These are phyloP conservation scores for Dioszegia hungarica DNA, from an alignment of 768 basidiomycete species.

Conservation along the genomic window DNA sequence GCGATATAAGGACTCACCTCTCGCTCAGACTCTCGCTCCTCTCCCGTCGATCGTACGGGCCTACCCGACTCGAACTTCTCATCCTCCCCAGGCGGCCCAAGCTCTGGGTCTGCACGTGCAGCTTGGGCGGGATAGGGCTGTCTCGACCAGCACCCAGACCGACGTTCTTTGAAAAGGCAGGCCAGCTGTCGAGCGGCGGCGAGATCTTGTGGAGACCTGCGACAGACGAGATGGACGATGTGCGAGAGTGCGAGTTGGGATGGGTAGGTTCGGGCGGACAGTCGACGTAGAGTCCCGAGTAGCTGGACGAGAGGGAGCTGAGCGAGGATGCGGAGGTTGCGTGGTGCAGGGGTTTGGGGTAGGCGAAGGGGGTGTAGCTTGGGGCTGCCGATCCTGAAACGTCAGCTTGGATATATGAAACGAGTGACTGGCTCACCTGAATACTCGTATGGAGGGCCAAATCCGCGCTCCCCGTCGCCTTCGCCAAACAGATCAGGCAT, in stretches of 20 bases:
- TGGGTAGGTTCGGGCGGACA: constrained; percentile 6
- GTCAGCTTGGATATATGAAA: no score
- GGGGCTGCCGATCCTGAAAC: background rate
- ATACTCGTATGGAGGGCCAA: background rate
- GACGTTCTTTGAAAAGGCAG: background rate
- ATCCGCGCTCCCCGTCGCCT: background rate
- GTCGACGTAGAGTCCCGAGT: constrained; percentile 14
- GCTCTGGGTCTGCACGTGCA: constrained; percentile 22
- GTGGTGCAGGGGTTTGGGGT: background rate
- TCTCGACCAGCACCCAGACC: no score
- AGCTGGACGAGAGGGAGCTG: constrained; percentile 16
- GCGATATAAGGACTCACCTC: constrained; percentile 5
- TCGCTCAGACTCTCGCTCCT: constrained; percentile 22
- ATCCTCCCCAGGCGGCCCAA: constrained; percentile 13
- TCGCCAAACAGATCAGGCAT: constrained; percentile 2
- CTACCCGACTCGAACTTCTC: constrained; percentile 16
- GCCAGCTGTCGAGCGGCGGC: background rate
- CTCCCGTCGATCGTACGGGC: constrained; percentile 20
- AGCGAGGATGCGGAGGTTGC: constrained; percentile 1
- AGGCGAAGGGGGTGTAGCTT: background rate
- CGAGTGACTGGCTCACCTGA: background rate
- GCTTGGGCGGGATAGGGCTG: constrained; percentile 3
- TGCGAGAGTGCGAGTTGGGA: constrained; percentile 13
- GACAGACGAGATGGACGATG: constrained; percentile 20
- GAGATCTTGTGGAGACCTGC: constrained; percentile 8